Base-by-base conservation (phyloP, 352 stramenopile genomes). In the Globisporangium viniferum region DNA sequence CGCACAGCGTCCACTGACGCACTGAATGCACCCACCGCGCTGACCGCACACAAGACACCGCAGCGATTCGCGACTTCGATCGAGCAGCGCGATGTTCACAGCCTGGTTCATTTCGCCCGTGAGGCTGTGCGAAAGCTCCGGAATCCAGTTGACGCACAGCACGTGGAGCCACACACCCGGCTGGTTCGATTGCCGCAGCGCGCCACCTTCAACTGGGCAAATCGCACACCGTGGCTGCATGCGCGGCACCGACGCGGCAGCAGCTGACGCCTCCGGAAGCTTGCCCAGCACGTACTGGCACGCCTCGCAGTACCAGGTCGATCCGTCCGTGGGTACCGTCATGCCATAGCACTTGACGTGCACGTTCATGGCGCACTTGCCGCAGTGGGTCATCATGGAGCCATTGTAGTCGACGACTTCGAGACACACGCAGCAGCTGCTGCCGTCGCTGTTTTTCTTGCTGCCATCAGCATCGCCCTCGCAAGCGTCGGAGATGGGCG, bases 11-110 rank as follows among this genome's bases (percentile, higher is more conserved):
- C 88, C 89, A 51, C 84, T 94, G 14, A 93, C 75, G 65, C 90
- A 97, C 72, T 97, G 90, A 64, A 97, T 96, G 69, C 89, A 97
- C 7, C 82, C 84, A 59, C 90, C 86, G 33, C 88, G 86, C 39
- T 86, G 66, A n/a, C 85, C 81, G 59, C 90, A 97, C n/a, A 97
- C 72, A 15, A 88, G 55, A 67, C 89, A 97, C 41, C 86, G 87
- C 31, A 97, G 72, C 5, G 71, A 75, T 59, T 87, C 89, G 46
- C 90, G 84, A 35, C 81, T 94, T 29, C 70, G 72, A 53, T 95
- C 82, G 27, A 96, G 68, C 44, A 80, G 64, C 9, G 79, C 72
- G 48, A 94, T 86, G 48, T 94, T 72, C 35, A 95, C 79, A 18
- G 70, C 63, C 66, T 93, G 72, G 66, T 92, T 78, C 73, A 91